Evolutionary conservation across 768 basidiomycete genomes (phyloP).

Genomic region (Russula sp.): DNA sequence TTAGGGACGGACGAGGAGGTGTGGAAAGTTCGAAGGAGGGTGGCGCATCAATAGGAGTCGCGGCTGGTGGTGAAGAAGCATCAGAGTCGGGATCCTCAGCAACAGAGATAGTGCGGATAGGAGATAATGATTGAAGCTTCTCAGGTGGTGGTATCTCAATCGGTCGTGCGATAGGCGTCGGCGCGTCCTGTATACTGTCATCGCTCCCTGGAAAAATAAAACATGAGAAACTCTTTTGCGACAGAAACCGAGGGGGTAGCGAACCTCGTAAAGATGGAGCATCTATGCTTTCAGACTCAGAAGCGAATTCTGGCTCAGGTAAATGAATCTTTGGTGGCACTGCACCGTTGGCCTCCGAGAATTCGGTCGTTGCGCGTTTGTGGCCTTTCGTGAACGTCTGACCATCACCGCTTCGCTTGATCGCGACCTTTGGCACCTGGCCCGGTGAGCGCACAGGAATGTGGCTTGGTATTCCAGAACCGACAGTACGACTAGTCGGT

Average conservation of each 20-base stretch:
- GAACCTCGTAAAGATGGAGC: conserved; percentile 15
- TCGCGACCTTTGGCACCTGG: conserved; percentile 35
- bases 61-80: conserved; percentile 23
- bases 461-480: conserved; percentile 37
- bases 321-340: conserved; percentile 32
- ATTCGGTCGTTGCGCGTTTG: conserved; percentile 35
- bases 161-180: conserved; percentile 24
- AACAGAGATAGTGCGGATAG: conserved; percentile 7
- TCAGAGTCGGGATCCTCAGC: conserved; percentile 1
- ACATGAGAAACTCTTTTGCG: conserved; percentile 26
- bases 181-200: conserved; percentile 32
- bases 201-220: conserved; percentile 39
- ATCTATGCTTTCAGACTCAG: conserved; percentile 4
- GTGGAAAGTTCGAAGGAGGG: conserved; percentile 41
- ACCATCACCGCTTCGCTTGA: conserved; percentile 21
- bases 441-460: conserved; percentile 47
- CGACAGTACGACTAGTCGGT: conserved; percentile 34
- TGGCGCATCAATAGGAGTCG: conserved; percentile 22
- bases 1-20: conserved; percentile 48
- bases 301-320: conserved; percentile 12
- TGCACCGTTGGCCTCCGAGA: conserved; percentile 32
- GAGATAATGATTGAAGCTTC: conserved; percentile 37
- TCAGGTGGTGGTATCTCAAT: conserved; percentile 25
- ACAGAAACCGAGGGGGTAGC: conserved; percentile 27
- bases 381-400: conserved; percentile 33